Conservation (phyloP, 2,329 filamentous ascomycete genomes). For the Lasiodiplodia hormozganensis region DNA sequence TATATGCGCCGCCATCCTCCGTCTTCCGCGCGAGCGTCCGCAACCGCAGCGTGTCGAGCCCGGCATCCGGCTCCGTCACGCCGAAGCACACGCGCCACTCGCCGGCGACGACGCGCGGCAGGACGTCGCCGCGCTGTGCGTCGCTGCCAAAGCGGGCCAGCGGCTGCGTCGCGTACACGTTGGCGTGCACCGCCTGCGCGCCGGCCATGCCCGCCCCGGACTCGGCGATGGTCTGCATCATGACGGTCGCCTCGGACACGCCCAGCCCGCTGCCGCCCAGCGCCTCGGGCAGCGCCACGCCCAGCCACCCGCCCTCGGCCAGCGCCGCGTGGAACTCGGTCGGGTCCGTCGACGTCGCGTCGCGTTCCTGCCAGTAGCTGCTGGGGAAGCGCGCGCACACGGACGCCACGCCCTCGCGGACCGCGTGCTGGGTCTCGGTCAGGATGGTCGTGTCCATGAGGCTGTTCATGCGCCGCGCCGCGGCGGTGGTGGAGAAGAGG, state of each 20-base stretch:
- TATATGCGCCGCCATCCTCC: constrained; percentile 65
- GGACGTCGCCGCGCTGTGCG: constrained; percentile 67
- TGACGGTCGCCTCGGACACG: constrained; percentile 84
- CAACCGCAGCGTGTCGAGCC: constrained; percentile 77
- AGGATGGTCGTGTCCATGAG: constrained; percentile 79
- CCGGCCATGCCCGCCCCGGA: constrained; percentile 79
- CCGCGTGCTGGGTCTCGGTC: constrained; percentile 73
- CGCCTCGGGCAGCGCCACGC: constrained; percentile 77
- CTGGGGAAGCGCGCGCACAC: constrained; percentile 72
- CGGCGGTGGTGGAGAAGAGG: neutral
- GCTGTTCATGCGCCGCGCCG: neutral
- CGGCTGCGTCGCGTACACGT: constrained; percentile 64
- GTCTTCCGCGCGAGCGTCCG: constrained; percentile 66
- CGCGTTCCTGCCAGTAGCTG: constrained; percentile 77
- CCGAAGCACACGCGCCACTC: constrained; percentile 70
- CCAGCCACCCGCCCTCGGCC: constrained; percentile 79
- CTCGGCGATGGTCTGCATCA: constrained; percentile 83
- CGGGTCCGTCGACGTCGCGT: constrained; percentile 74
- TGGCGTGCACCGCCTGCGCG: constrained; percentile 65
- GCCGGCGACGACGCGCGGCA: constrained; percentile 72
- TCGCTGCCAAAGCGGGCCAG: constrained; percentile 74
- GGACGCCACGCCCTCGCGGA: constrained; percentile 72
- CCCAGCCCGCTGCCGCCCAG: constrained; percentile 77
- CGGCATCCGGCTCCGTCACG: constrained; percentile 83
- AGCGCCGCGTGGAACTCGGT: constrained; percentile 77